Percentiles rank a stretch among this genome's conserved stretches.
phyloP scores from a whole-genome alignment of 2,329 filamentous ascomycete genomes.

The Aspergillus tanneri region DNA sequence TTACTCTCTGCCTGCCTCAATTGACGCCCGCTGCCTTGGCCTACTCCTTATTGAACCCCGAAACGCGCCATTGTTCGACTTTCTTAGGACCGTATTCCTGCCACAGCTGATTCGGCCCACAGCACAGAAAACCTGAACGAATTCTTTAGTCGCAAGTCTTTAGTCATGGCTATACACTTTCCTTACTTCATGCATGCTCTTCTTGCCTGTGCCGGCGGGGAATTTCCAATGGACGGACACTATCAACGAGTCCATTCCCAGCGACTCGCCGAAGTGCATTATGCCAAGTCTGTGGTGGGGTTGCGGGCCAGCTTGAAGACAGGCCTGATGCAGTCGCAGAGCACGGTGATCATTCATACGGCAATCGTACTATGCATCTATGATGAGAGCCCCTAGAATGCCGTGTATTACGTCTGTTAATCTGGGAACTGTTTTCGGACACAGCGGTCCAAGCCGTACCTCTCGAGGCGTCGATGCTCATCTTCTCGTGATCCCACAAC shows the following conservation, averaged over 20 bases:
- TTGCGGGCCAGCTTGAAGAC: slow-evolving; percentile 9
- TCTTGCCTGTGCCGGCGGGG: slow-evolving; percentile 24
- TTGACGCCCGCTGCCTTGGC: neutral
- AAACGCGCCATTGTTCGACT: slow-evolving; percentile 23
- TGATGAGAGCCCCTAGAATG: slow-evolving; percentile 19
- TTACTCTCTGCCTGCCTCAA: too few species aligned
- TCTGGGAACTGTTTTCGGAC: neutral
- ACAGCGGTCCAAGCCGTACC: slow-evolving; percentile 20
- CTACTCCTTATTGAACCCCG: slow-evolving; percentile 3
- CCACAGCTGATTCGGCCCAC: slow-evolving; percentile 24
- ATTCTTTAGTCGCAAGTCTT: slow-evolving; percentile 12
- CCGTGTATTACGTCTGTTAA: too few species aligned
- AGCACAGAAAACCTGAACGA: slow-evolving; percentile 10
- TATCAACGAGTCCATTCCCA: slow-evolving; percentile 5
- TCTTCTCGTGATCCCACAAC: slow-evolving; percentile 22
- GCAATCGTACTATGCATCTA: slow-evolving; percentile 26
- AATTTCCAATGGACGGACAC: slow-evolving; percentile 16
- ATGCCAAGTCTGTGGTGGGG: slow-evolving; percentile 16
- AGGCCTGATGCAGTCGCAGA: neutral
- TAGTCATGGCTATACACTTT: slow-evolving; percentile 13
- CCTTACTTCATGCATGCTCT: slow-evolving; percentile 27
- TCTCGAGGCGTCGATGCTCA: slow-evolving; percentile 24
- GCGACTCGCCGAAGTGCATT: slow-evolving; percentile 17
- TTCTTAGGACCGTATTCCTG: slow-evolving; percentile 21
- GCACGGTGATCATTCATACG: slow-evolving; percentile 18